phyloP scores from a whole-genome alignment of 192 early-diverging fungal species.

The Podila epicladia region DNA sequence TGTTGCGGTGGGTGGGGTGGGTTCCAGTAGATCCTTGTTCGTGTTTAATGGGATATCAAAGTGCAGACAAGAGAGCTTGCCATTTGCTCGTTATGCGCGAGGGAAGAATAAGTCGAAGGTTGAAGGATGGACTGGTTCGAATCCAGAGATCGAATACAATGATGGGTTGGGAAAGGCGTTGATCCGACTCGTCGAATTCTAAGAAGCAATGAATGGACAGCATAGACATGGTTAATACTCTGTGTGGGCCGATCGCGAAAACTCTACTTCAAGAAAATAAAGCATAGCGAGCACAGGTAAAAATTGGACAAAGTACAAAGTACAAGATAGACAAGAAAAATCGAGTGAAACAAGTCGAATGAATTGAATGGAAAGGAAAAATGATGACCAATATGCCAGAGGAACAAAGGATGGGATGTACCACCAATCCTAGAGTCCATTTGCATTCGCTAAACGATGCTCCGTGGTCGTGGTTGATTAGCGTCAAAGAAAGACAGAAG shows the following conservation, averaged over 20 bases:
- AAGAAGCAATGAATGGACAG: neutral
- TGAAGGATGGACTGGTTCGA: neutral
- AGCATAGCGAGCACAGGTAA: no score
- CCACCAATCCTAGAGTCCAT: neutral
- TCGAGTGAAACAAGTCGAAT: neutral
- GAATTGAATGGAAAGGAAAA: neutral
- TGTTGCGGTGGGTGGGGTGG: neutral
- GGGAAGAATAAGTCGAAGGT: neutral
- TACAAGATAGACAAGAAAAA: neutral
- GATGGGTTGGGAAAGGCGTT: neutral
- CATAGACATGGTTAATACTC: neutral
- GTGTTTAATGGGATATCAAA: neutral
- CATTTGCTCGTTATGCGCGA: neutral
- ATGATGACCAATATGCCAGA: neutral
- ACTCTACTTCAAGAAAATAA: no score
- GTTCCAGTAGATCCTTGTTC: neutral
- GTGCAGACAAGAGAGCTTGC: neutral
- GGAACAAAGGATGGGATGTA: neutral
- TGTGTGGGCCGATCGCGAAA: no score
- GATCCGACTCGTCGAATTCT: neutral
- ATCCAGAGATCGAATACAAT: constrained; percentile 2
- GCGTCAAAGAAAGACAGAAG: neutral
- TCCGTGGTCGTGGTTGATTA: neutral
- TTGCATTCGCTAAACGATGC: neutral
- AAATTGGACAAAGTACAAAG: no score